Base-by-base conservation (phyloP, 208 protist species). In the Angomonas deanei region DNA sequence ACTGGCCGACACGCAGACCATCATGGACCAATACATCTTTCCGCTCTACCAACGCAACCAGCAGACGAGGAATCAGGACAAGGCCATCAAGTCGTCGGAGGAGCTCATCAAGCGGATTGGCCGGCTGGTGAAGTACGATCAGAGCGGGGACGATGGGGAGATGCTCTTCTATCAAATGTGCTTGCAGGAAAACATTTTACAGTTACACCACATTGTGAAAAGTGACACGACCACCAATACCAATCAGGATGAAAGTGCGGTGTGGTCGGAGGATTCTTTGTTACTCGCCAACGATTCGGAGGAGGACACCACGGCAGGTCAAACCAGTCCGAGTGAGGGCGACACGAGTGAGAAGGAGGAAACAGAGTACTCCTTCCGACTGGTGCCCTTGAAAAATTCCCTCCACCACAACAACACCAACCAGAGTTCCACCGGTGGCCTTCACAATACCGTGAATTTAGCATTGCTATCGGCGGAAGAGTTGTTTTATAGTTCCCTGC, bases 131-230 rank as follows among this genome's bases (percentile, higher is more conserved):
- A 42, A 60, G 24, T 92, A 92, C 74, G 86, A 84, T 63, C 61
- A 63, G 10, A 74, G 69, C 50, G 78, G 70, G 27, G 86, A 93
- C 53, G 76, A 84, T 32, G 86, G 83, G 17, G 80, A 93, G 54
- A 87, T 90, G 69, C 59, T 82, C 54, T 88, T 91, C 36, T 84
- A 76, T 54, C 70, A 72, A 17, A 66, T 78, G 17, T 93, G 80
- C 58, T 52, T 65, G 52, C 64, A 73, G 26, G 28, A 68, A 3
- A 27, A 62, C 32, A 66, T 90, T 19, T 57, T 85, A 27, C 56
- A 50, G 3, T 31, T 61, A 3, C 71, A 71, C 31, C 57, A 66
- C 30, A 60, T 13, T 23, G 10, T 21, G 39, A 60, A 46, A n/a
- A 46, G 24, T 15, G 31, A 60, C 6, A n/a, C n/a, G n/a, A n/a